Evolutionary conservation across 139 green algal species (phyloP).

Genomic region (Ettlia oleoabundans): DNA sequence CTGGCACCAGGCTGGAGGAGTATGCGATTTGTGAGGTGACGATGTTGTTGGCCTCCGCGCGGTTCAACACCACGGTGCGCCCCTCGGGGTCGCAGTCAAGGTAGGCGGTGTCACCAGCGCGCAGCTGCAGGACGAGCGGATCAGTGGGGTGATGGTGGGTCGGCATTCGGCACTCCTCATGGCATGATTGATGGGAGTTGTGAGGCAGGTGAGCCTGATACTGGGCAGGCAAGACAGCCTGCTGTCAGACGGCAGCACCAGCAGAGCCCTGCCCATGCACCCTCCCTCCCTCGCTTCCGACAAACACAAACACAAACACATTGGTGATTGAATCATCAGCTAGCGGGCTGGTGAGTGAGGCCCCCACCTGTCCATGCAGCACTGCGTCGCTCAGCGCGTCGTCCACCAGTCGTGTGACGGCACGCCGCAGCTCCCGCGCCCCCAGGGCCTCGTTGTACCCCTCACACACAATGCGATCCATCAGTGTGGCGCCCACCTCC

Average conservation of each 20-base stretch:
- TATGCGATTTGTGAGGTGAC: conserved; percentile 2
- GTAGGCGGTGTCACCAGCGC: conserved; percentile 8
- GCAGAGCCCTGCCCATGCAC: too few species aligned
- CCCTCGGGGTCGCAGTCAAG: conserved; percentile 20
- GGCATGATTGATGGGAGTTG: too few species aligned
- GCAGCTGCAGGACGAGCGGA: not conserved
- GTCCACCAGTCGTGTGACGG: conserved; percentile 62
- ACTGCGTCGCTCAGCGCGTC: conserved; percentile 74
- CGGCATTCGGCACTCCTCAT: too few species aligned
- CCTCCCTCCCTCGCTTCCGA: too few species aligned
- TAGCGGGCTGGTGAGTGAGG: too few species aligned
- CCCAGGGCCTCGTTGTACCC: conserved; percentile 73
- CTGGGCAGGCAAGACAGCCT: too few species aligned
- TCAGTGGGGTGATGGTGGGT: not conserved
- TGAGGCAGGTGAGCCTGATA: too few species aligned
- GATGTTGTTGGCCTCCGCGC: conserved; percentile 26
- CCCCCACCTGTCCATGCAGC: conserved; percentile 52
- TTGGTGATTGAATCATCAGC: too few species aligned
- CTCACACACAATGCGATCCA: conserved; percentile 67
- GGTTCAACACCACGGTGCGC: conserved; percentile 15
- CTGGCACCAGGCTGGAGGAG: conserved; percentile 19
- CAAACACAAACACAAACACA: too few species aligned
- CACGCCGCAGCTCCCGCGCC: conserved; percentile 63
- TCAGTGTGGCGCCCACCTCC: conserved; percentile 44
- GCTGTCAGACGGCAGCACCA: too few species aligned